Evolutionary conservation across 257 asterid species (phyloP), one percentile per base, ranked within the genome.

Genomic region (Coffea eugenioides): DNA sequence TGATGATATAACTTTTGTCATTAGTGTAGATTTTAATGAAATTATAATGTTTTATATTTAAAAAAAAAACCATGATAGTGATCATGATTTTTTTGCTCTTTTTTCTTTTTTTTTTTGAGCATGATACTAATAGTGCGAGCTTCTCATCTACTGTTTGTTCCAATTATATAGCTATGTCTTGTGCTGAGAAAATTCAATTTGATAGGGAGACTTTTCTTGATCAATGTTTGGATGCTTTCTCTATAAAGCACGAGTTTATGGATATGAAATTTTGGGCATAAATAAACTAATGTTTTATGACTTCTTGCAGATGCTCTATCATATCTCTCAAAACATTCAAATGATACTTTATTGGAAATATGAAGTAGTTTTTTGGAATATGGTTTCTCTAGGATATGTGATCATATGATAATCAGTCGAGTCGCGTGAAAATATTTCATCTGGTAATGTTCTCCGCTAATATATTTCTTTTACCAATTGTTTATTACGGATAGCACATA

Each of bases 41-140:
- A 39, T 39, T 39, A 31, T 31, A 39, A 39, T 39, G 43, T 39
- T 39, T 4, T 39, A 2, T 39, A 27, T 27, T 27, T 27, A 27
- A 2, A 4, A 39, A 39, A 39, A 39, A 39, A n/a, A 0, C 14
- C 5, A 31, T 46, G 8, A 23, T 34, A 45, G 27, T 45, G 36
- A 21, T 65, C 43, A 48, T 39, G 21, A 39, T 56, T 27, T 27
- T 27, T 34, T 39, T 4, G 46, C 21, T 6, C 20, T 64, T 27
- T 27, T 27, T 27, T 27, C 27, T 59, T 39, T 39, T 39, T 39
- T 39, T 4, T 39, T 39, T 39, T 39, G 43, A 39, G 43, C 43
- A 95, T 83, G 99, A 95, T 77, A 82, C 92, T 0, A 94, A 84
- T 82, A 95, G 99, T 80, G 39, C 89, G 83, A 88, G 92, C 83